phyloP scores from a whole-genome alignment of 495 filamentous ascomycete genomes.

The Aspergillus homomorphus region DNA sequence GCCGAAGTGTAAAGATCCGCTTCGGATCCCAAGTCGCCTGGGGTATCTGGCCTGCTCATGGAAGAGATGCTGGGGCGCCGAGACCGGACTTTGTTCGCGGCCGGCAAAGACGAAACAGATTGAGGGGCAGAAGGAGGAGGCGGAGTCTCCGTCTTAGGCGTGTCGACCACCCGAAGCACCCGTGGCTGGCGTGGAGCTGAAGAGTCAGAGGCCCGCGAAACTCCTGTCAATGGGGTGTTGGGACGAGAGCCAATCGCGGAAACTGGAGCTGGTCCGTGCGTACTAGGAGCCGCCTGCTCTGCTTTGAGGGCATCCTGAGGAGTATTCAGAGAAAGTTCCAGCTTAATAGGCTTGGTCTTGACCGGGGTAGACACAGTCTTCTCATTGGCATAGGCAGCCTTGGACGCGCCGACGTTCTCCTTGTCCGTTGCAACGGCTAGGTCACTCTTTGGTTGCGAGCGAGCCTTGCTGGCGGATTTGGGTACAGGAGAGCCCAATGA shows the following conservation, averaged over 20 bases:
- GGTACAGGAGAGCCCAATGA: constrained; percentile 43
- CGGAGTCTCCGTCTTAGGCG: constrained; percentile 65
- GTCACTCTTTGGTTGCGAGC: constrained; percentile 26
- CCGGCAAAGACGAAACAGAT: constrained; percentile 39
- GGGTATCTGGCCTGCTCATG: constrained; percentile 70
- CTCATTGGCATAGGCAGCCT: constrained; percentile 11
- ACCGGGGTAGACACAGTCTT: constrained; percentile 11
- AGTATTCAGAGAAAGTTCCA: constrained; percentile 26
- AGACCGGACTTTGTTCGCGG: constrained; percentile 46
- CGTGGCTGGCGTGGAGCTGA: constrained; percentile 45
- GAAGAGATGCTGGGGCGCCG: constrained; percentile 59
- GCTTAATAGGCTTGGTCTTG: constrained; percentile 35
- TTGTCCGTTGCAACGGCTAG: constrained; percentile 21
- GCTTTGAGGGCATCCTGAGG: constrained; percentile 24
- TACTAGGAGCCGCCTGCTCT: constrained; percentile 22
- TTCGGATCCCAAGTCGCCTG: constrained; percentile 75
- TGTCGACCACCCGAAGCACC: constrained; percentile 67
- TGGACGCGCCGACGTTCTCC: constrained; percentile 13
- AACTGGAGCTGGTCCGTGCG: constrained; percentile 19
- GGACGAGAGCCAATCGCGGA: constrained; percentile 34
- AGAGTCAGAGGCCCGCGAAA: constrained; percentile 48
- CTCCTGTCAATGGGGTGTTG: constrained; percentile 37
- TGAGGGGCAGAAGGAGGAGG: constrained; percentile 33
- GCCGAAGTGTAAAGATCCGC: constrained; percentile 72
- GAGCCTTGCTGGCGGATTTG: constrained; percentile 36